Percentiles rank a stretch among this genome's conserved stretches.
Evolutionary conservation across 1,139 yeast species (phyloP).

Genomic region (Kurtzmaniella quercitrusa): DNA sequence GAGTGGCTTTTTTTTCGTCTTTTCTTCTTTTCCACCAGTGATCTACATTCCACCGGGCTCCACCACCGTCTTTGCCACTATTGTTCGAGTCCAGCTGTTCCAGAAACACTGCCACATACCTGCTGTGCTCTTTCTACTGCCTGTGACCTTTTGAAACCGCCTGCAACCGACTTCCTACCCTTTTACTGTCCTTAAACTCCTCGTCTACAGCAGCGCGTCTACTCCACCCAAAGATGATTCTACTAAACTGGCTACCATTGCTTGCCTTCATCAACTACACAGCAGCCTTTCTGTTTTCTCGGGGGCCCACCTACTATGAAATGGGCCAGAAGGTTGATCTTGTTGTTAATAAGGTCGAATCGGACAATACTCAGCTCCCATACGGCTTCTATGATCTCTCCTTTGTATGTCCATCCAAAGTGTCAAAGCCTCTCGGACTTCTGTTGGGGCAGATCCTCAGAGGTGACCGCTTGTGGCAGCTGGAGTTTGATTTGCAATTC

Average conservation of each 20-base stretch:
- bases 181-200: neutral
- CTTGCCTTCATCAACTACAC: neutral
- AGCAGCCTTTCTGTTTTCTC: neutral
- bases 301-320: constrained; percentile 24
- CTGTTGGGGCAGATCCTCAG: constrained; percentile 74
- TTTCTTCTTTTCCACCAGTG: neutral
- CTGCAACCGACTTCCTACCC: neutral
- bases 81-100: neutral
- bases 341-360: constrained; percentile 72
- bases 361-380: constrained; percentile 75
- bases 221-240: neutral
- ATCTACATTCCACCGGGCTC: neutral
- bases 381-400: constrained; percentile 73
- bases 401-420: constrained; percentile 70
- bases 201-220: neutral
- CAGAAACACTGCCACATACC: too few species aligned
- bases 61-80: neutral
- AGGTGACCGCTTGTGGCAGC: constrained; percentile 78
- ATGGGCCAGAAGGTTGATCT: constrained; percentile 64
- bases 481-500: constrained; percentile 61
- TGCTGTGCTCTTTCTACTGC: neutral
- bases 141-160: neutral
- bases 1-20: neutral
- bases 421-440: constrained; percentile 56
- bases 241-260: neutral